Evolutionary conservation across 139 green algal genomes (phyloP).

Genomic region (Coelastrella sp.): DNA sequence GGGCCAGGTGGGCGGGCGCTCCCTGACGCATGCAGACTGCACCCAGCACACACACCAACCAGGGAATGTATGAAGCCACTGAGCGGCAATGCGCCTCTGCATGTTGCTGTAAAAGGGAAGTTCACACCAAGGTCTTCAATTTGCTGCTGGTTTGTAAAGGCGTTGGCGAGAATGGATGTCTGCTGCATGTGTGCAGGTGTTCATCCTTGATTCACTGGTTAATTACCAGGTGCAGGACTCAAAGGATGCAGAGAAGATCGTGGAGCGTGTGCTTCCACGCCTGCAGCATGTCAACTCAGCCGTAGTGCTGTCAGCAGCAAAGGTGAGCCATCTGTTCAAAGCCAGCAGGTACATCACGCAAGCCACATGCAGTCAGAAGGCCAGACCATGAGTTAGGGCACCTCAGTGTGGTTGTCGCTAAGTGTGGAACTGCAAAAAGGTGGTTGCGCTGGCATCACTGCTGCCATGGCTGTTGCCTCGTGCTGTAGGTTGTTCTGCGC

Average conservation of each 20-base stretch:
- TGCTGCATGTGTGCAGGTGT: slow-evolving; percentile 80
- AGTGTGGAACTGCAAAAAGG: too few relatives aligned
- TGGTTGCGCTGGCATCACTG: too few relatives aligned
- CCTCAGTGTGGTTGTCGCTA: too few relatives aligned
- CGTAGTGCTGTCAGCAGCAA: slow-evolving; percentile 96
- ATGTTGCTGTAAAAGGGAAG: neutral
- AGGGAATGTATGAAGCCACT: too few relatives aligned
- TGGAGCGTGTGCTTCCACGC: slow-evolving; percentile 96
- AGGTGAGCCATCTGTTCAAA: slow-evolving; percentile 69
- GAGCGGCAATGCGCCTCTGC: too few relatives aligned
- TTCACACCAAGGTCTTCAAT: neutral
- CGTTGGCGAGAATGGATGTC: neutral
- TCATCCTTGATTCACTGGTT: slow-evolving; percentile 95
- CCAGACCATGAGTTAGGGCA: neutral
- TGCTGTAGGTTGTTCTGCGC: slow-evolving; percentile 77
- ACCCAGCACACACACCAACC: neutral
- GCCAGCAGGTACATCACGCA: neutral
- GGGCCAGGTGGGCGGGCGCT: slow-evolving; percentile 78
- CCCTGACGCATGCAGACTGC: neutral
- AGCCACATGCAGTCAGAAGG: neutral
- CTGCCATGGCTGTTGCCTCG: neutral
- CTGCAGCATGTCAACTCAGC: slow-evolving; percentile 98
- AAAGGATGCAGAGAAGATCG: slow-evolving; percentile 90
- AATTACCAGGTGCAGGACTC: slow-evolving; percentile 78
- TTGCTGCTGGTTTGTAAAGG: too few relatives aligned